Base-by-base conservation (phyloP, 2,329 filamentous ascomycete species). In the Calonectria fujianensis region DNA sequence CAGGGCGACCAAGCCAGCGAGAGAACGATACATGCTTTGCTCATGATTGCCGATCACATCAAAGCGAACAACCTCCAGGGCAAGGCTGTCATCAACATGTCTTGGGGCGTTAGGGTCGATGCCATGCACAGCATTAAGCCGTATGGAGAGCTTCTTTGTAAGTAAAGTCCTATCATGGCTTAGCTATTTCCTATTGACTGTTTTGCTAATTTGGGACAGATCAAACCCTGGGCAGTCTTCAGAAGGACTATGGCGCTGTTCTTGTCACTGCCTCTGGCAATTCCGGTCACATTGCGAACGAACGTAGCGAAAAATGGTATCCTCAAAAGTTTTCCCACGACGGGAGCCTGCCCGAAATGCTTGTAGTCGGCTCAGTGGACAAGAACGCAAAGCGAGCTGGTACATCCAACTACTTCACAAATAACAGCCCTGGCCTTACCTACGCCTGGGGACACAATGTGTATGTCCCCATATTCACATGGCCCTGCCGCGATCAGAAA, bases 11-110 rank as follows among this genome's bases (percentile, higher is more conserved):
- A 63, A 31, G 57, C 41, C 13, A 51, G 13, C 16, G 64, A 67
- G 8, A 67, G 64, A 37, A 51, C 41, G 11, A 67, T 67, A 20
- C 64, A 67, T 20, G 64, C 64, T 24, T 32, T 67, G 9, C 64
- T 67, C 14, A 27, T 67, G 45, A 20, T 68, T 29, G 65, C 48
- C 7, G 65, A 52, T 11, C 65, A 54, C 50, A 68, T 68, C 50
- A 68, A 68, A 32, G 32, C 16, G 24, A 54, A 52, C 16, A 68
- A 54, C 5, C 48, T 31, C 35, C 50, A 54, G 50, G 65, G 50
- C 50, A 54, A 41, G 50, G 50, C 65, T 14, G 65, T 68, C 50
- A 54, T 68, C 32, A 68, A 68, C 65, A 68, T 68, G 65, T 68
- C 65, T 37, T 68, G 65, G 65, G 65, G 65, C 14, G 35, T 54